phyloP scores from a whole-genome alignment of 2,329 filamentous ascomycete species.

The Aspergillus sp. region DNA sequence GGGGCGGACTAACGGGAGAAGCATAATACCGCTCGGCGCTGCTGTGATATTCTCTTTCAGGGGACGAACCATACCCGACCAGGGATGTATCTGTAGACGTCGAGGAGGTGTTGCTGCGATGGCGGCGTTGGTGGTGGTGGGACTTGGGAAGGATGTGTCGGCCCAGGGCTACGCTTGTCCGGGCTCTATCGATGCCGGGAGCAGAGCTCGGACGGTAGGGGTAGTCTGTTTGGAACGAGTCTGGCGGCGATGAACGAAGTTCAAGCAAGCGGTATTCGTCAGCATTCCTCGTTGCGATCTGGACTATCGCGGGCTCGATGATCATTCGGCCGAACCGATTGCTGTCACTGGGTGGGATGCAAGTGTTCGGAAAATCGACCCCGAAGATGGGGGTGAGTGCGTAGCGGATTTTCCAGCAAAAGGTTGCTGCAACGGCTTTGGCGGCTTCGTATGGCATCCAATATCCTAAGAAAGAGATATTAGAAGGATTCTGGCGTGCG shows the following conservation, averaged over 20 bases:
- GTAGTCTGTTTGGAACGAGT: not conserved
- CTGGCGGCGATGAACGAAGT: not conserved
- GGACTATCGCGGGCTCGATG: conserved; percentile 60
- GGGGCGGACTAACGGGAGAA: conserved; percentile 43
- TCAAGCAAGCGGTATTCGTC: conserved; percentile 35
- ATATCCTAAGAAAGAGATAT: conserved; percentile 64
- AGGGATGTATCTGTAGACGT: conserved; percentile 26
- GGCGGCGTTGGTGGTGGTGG: conserved; percentile 12
- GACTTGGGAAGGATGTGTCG: conserved; percentile 25
- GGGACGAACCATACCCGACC: conserved; percentile 42
- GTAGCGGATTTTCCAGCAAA: conserved; percentile 80
- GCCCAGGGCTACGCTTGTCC: conserved; percentile 5
- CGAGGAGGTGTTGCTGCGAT: conserved; percentile 3
- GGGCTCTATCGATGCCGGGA: not conserved
- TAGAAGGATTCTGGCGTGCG: not conserved
- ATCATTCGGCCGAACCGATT: conserved; percentile 66
- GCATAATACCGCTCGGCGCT: conserved; percentile 35
- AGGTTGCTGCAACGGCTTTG: conserved; percentile 81
- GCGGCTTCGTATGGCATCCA: conserved; percentile 94
- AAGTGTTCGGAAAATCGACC: conserved; percentile 71
- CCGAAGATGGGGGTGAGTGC: conserved; percentile 91
- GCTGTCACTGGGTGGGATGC: conserved; percentile 60
- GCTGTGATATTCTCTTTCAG: conserved; percentile 25
- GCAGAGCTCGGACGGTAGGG: conserved; percentile 14
- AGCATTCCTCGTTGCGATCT: conserved; percentile 47